phyloP scores from a whole-genome alignment of 106 monocot genomes.

The Dendrobium nobile region DNA sequence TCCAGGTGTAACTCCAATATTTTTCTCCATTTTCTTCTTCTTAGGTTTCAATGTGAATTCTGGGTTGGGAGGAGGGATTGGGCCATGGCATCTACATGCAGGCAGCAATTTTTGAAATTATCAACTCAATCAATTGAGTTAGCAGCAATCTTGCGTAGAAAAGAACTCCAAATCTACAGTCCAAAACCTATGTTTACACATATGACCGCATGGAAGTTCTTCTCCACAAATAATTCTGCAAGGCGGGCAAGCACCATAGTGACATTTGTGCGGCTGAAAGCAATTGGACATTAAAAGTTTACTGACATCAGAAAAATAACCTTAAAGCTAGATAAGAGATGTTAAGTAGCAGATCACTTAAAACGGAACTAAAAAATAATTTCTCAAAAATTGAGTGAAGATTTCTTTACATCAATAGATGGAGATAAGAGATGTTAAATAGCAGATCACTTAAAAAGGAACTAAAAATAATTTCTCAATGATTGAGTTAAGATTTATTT shows the following conservation, averaged over 20 bases:
- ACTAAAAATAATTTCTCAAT: not conserved
- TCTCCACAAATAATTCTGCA: conserved; percentile 70
- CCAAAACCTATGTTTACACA: conserved; percentile 73
- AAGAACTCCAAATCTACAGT: not conserved
- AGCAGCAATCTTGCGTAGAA: not conserved
- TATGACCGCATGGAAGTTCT: conserved; percentile 69
- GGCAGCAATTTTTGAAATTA: not conserved
- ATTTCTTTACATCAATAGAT: not conserved
- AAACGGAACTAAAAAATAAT: not conserved
- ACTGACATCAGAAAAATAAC: not conserved
- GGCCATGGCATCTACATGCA: conserved; percentile 77
- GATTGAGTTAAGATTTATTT: not conserved
- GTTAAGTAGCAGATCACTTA: not conserved
- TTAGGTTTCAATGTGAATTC: conserved; percentile 85
- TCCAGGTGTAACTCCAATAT: conserved; percentile 45
- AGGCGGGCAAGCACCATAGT: conserved; percentile 96
- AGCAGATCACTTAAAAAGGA: not conserved
- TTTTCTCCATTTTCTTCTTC: conserved; percentile 57
- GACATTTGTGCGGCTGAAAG: conserved; percentile 82
- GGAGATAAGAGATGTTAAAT: not conserved
- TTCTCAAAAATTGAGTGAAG: not conserved
- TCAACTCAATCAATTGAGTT: not conserved
- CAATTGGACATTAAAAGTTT: not conserved
- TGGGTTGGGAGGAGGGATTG: conserved; percentile 75
- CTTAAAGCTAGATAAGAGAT: not conserved